Evolutionary conservation across 1,284 basidiomycete species (phyloP), one percentile per base, ranked within the genome.

Genomic region (Ganoderma leucocontextum): DNA sequence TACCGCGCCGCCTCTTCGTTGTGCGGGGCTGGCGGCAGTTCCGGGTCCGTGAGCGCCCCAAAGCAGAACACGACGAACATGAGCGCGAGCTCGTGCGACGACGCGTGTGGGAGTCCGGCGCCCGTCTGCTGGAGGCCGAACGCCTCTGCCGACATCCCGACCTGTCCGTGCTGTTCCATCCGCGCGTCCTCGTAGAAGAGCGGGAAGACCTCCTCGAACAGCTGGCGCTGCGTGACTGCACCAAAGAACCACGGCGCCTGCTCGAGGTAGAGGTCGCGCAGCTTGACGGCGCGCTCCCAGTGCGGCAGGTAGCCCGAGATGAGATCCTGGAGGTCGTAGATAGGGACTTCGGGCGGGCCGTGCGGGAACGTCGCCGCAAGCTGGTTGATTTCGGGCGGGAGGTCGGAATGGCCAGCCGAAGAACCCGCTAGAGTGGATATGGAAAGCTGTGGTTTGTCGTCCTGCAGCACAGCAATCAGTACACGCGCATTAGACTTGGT

Each of bases 191-290:
- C 77, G 71, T 91, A 92, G 87, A 89, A 92, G 44, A 87, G 75
- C 33, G 91, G 91, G 19, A 92, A 80, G 38, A 89, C 79, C 70
- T 92, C 91, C 66, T 90, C 87, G n/a, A 84, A 71, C 25, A 92
- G 78, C 68, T 92, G 91, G 17, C 80, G 80, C 47, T 82, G 80
- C 2, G 88, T 88, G 36, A 92, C 86, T 0, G 90, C 88, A 39
- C 90, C 89, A 70, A 91, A 92, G 76, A 92, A 91, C 91, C 91
- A 93, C 0, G 90, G 89, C 1, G 90, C 89, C 73, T 90, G 88
- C 33, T 90, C 87, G 60, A 92, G 83, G 77, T 93, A 93, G 15
- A 91, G 82, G 33, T 87, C 83, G 72, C 84, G 85, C 35, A 92
- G 81, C 22, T 85, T 82, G 55, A 78, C 80, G 1, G 88, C 87